Conservation (phyloP, 371 early-diverging fungal genomes). For the Lichtheimia ramosa region DNA sequence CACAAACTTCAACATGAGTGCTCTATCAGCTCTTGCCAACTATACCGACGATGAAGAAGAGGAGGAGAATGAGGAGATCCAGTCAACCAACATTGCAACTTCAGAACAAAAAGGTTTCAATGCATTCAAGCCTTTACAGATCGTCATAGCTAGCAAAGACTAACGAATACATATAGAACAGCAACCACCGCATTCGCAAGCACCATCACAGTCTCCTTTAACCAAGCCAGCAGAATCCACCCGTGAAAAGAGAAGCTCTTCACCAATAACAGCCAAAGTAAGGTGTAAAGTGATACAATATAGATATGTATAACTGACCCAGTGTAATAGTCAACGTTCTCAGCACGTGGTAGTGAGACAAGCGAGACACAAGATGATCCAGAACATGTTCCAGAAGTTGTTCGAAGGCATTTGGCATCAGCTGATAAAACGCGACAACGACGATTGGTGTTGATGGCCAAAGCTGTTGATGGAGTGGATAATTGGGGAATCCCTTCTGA, state of each 20-base stretch:
- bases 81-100: background rate
- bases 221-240: background rate
- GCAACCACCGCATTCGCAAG: background rate
- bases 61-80: background rate
- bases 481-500: constrained; percentile 57
- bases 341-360: too few species aligned
- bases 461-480: constrained; percentile 42
- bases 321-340: too few species aligned
- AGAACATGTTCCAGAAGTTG: background rate
- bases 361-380: background rate
- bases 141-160: too few species aligned
- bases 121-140: too few species aligned
- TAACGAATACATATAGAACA: too few species aligned
- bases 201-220: background rate
- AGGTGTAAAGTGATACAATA: too few species aligned
- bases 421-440: constrained; percentile 16
- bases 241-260: background rate
- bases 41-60: background rate
- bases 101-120: background rate
- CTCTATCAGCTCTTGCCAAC: constrained; percentile 2
- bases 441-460: constrained; percentile 25
- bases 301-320: too few species aligned
- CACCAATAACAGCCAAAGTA: too few species aligned
- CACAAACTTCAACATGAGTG: background rate
- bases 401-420: constrained; percentile 9